Conservation (phyloP, 345 rosid species). For the Populus alba region DNA sequence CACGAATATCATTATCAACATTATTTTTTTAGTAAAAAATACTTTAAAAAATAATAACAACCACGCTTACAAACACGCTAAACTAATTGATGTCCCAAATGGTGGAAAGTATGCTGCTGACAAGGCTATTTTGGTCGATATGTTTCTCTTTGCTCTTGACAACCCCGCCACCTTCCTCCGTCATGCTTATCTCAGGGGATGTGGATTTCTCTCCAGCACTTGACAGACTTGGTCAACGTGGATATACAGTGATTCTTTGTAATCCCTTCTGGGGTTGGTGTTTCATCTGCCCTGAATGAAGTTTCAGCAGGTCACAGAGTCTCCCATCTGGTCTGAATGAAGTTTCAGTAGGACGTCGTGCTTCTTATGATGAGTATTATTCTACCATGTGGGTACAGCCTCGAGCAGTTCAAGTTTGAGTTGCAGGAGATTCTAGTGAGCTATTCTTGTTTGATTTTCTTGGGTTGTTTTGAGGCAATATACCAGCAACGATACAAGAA, state of each 20-base stretch:
- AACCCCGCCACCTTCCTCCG: constrained; percentile 77
- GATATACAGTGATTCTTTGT: constrained; percentile 80
- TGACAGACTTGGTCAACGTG: constrained; percentile 92
- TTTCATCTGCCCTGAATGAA: constrained; percentile 78
- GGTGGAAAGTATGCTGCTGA: constrained; percentile 97
- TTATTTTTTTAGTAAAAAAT: too few relatives aligned
- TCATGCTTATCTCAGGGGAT: constrained; percentile 90
- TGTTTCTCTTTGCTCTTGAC: constrained; percentile 95
- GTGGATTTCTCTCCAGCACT: constrained; percentile 96
- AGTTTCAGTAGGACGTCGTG: constrained; percentile 29
- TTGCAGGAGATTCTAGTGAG: constrained; percentile 86
- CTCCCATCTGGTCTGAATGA: constrained; percentile 57
- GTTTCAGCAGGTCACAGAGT: constrained; percentile 51
- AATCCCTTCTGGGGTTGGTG: constrained; percentile 78
- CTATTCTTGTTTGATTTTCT: constrained; percentile 62
- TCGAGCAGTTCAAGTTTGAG: constrained; percentile 74
- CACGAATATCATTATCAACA: too few relatives aligned
- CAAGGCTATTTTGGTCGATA: constrained; percentile 89
- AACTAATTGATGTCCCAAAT: constrained; percentile 90
- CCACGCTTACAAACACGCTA: too few relatives aligned
- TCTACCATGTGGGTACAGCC: constrained; percentile 76
- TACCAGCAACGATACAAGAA: constrained; percentile 85
- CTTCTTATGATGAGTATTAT: constrained; percentile 55
- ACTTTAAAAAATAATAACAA: too few relatives aligned
- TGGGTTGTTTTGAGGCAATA: constrained; percentile 76